phyloP scores from a whole-genome alignment of 305 asterid genomes.

The Fraxinus nigra region DNA sequence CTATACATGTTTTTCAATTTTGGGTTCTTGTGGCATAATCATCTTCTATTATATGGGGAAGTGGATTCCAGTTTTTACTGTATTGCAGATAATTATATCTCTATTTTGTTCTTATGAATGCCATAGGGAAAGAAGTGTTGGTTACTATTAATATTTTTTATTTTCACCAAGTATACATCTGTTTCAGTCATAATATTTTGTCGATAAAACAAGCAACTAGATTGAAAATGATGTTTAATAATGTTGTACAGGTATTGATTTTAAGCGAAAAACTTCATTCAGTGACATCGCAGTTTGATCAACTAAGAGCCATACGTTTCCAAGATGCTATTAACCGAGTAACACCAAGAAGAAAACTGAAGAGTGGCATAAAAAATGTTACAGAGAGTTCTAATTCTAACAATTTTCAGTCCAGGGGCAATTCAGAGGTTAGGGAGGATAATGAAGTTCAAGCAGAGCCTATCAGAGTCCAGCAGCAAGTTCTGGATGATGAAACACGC shows the following conservation, averaged over 20 bases:
- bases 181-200: background rate
- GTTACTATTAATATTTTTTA: background rate
- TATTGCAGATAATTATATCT: background rate
- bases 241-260: constrained; percentile 64
- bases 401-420: constrained; percentile 29
- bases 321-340: constrained; percentile 87
- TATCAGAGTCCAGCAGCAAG: constrained; percentile 61
- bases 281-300: constrained; percentile 84
- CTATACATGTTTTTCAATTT: background rate
- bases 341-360: constrained; percentile 71
- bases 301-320: constrained; percentile 85
- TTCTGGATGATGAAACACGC: constrained; percentile 76
- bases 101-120: background rate
- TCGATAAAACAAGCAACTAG: background rate
- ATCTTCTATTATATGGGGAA: background rate
- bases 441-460: constrained; percentile 52
- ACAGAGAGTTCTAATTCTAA: constrained; percentile 39
- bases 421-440: constrained; percentile 42
- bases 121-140: background rate
- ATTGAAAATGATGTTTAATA: background rate
- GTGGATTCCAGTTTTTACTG: background rate
- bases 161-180: background rate
- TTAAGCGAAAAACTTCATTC: constrained; percentile 84
- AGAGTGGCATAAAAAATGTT: constrained; percentile 30
- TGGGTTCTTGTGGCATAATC: background rate